Evolutionary conservation across 148 eudicot species (phyloP).

Genomic region (Cornus suecica): DNA sequence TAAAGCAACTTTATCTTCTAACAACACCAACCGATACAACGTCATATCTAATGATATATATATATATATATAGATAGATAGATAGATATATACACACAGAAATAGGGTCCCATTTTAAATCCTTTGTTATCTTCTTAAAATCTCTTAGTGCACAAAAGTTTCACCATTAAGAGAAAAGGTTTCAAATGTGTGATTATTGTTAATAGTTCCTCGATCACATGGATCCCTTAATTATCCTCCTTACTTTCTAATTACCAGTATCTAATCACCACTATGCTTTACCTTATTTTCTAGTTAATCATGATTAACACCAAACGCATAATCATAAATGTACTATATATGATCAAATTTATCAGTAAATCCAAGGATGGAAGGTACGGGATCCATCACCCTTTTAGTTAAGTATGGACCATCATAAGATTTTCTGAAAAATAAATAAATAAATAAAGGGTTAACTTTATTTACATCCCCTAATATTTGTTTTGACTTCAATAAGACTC

Average conservation of each 20-base stretch:
- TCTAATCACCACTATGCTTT: too few relatives aligned
- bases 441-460: too few relatives aligned
- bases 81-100: too few relatives aligned
- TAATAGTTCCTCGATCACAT: conserved; percentile 14
- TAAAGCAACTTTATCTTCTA: conserved; percentile 25
- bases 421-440: neutral
- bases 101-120: conserved; percentile 13
- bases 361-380: too few relatives aligned
- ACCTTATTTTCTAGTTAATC: neutral
- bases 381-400: too few relatives aligned
- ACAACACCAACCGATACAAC: conserved; percentile 28
- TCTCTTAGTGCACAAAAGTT: neutral
- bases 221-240: conserved; percentile 7
- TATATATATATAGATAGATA: neutral
- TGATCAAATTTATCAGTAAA: too few relatives aligned
- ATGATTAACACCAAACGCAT: neutral
- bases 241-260: conserved; percentile 9
- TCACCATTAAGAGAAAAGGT: neutral
- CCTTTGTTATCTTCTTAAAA: conserved; percentile 8
- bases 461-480: too few relatives aligned
- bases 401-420: neutral
- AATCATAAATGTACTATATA: too few relatives aligned
- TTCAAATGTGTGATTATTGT: conserved; percentile 22
- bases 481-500: too few relatives aligned
- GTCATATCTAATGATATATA: conserved; percentile 25